Evolutionary conservation across 805 yeast genomes (phyloP).

Genomic region (Kuraishia borneana): DNA sequence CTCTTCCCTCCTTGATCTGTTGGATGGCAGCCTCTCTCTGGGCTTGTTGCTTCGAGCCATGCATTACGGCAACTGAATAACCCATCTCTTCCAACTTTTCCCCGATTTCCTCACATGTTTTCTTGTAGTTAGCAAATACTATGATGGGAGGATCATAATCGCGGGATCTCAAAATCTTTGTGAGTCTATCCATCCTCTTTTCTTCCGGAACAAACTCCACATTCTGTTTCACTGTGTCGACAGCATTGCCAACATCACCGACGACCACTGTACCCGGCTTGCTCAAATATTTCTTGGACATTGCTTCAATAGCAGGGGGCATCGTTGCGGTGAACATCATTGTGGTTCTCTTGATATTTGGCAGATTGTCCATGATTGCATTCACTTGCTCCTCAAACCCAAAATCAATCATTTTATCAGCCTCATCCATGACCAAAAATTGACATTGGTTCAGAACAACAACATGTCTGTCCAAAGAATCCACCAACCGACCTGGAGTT

Average conservation of each 20-base stretch:
- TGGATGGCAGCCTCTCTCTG: constrained; percentile 72
- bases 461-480: constrained; percentile 61
- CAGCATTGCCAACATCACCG: constrained; percentile 57
- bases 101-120: constrained; percentile 57
- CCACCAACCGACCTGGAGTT: constrained; percentile 88
- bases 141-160: constrained; percentile 49
- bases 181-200: constrained; percentile 30
- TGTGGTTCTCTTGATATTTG: constrained; percentile 45
- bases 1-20: constrained; percentile 41
- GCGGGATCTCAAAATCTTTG: constrained; percentile 21
- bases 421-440: constrained; percentile 80
- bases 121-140: constrained; percentile 71
- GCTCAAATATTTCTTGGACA: constrained; percentile 51
- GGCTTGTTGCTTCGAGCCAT: constrained; percentile 81
- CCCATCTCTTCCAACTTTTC: constrained; percentile 34
- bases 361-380: constrained; percentile 45
- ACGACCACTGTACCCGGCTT: constrained; percentile 56
- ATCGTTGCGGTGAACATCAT: constrained; percentile 95
- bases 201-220: constrained; percentile 43
- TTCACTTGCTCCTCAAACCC: constrained; percentile 81
- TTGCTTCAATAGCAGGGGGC: constrained; percentile 58
- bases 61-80: constrained; percentile 50
- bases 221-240: constrained; percentile 58
- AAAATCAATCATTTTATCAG: constrained; percentile 91
- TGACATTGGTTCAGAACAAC: constrained; percentile 49